Conservation (phyloP, 441 rosid genomes). For the Jatropha multifida region DNA sequence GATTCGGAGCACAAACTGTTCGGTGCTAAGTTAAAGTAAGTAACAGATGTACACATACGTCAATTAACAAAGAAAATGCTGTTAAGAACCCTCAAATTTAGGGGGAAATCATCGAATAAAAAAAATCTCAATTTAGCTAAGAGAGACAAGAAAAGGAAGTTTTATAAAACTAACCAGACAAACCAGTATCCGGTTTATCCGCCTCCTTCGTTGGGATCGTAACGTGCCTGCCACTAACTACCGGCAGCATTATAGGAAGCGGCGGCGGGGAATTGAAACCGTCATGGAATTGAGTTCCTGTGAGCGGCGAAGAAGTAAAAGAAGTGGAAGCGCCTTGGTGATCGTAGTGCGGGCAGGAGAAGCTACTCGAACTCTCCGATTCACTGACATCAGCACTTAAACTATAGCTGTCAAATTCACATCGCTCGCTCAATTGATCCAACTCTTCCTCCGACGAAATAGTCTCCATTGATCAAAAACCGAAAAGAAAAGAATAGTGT, state of each 20-base stretch:
- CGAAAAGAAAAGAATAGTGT: not conserved
- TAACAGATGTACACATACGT: not conserved
- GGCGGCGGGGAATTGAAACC: conserved; percentile 38
- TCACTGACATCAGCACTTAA: conserved; percentile 87
- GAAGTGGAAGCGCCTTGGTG: conserved; percentile 55
- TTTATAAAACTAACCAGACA: conserved; percentile 25
- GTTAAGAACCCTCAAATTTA: not conserved
- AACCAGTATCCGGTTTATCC: conserved; percentile 19
- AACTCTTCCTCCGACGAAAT: conserved; percentile 56
- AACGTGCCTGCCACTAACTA: conserved; percentile 59
- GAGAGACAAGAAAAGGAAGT: not conserved
- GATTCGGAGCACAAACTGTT: not conserved
- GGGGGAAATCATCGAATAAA: not conserved
- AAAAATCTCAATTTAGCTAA: not conserved
- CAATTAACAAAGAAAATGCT: not conserved
- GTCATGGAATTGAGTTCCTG: conserved; percentile 25
- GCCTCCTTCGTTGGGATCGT: conserved; percentile 5
- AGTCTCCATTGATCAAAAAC: conserved; percentile 46
- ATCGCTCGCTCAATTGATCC: conserved; percentile 59
- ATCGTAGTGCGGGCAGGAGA: conserved; percentile 52
- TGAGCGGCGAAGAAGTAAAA: conserved; percentile 26
- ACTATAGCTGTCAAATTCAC: conserved; percentile 63
- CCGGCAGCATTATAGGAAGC: conserved; percentile 50
- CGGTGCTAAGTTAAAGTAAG: not conserved
- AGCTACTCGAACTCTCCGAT: conserved; percentile 69